phyloP scores from a whole-genome alignment of 1,139 yeast species.

The Blastobotrys serpentis region DNA sequence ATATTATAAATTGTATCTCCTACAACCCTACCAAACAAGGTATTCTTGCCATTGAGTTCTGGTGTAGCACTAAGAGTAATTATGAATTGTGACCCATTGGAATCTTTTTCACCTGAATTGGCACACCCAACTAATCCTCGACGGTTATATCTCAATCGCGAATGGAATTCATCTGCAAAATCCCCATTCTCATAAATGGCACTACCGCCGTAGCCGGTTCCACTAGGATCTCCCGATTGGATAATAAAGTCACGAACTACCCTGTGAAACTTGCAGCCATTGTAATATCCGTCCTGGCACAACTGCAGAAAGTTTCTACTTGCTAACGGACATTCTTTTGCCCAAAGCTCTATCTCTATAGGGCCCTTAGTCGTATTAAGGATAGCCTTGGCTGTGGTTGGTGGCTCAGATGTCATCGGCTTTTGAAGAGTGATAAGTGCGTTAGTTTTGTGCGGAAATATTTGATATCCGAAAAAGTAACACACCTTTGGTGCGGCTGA shows the following conservation, averaged over 20 bases:
- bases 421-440: no score
- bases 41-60: constrained; percentile 48
- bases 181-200: constrained; percentile 32
- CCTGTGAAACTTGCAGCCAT: constrained; percentile 45
- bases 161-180: constrained; percentile 51
- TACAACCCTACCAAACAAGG: constrained; percentile 61
- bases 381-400: constrained; percentile 59
- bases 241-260: constrained; percentile 43
- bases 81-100: constrained; percentile 51
- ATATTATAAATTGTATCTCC: constrained; percentile 61
- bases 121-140: constrained; percentile 61
- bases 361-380: constrained; percentile 60
- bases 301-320: constrained; percentile 50
- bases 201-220: constrained; percentile 38
- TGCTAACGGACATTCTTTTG: constrained; percentile 62
- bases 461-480: no score
- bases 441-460: no score
- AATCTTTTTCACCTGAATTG: constrained; percentile 36
- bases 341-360: constrained; percentile 65
- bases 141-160: constrained; percentile 52
- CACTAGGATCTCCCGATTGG: constrained; percentile 43
- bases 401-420: constrained; percentile 49
- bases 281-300: constrained; percentile 48
- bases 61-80: constrained; percentile 50
- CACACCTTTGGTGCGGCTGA: constrained; percentile 2